Percentiles rank a stretch among this genome's conserved stretches.
Evolutionary conservation across 352 stramenopile genomes (phyloP).

Genomic region (Phytophthora pistaciae): DNA sequence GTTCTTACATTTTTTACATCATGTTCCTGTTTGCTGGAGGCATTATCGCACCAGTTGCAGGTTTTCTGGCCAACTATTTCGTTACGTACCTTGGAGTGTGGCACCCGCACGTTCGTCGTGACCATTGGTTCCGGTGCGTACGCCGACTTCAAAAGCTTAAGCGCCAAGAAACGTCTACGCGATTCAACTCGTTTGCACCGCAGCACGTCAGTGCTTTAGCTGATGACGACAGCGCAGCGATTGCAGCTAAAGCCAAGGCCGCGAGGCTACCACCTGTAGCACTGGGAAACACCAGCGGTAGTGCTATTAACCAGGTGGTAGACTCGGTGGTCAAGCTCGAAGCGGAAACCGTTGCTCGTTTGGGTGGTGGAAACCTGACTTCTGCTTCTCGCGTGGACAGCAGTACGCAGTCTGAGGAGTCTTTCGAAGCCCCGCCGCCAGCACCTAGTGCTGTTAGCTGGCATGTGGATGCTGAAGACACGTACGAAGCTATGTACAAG

Average conservation of each 20-base stretch:
- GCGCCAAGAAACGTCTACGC: constrained; percentile 71
- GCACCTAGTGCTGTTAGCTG: constrained; percentile 76
- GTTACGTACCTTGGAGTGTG: constrained; percentile 83
- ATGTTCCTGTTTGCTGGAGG: constrained; percentile 77
- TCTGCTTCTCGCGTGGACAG: constrained; percentile 51
- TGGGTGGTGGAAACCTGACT: constrained; percentile 33
- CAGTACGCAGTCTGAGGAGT: constrained; percentile 71
- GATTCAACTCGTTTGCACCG: constrained; percentile 85
- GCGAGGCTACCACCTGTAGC: constrained; percentile 24
- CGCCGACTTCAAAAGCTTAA: constrained; percentile 81
- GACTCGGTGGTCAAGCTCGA: constrained; percentile 47
- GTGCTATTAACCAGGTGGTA: constrained; percentile 39
- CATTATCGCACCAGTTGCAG: constrained; percentile 70
- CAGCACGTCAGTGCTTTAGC: constrained; percentile 58
- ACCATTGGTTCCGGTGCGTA: constrained; percentile 87
- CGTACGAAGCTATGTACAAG: constrained; percentile 87
- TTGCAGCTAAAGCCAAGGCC: constrained; percentile 39
- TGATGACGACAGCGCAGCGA: constrained; percentile 41
- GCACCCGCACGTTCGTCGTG: constrained; percentile 85
- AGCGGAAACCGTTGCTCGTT: constrained; percentile 29
- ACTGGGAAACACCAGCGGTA: constrained; percentile 18
- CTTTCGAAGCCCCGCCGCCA: constrained; percentile 49
- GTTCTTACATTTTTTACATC: constrained; percentile 71
- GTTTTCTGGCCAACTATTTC: constrained; percentile 82
- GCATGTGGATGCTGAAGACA: constrained; percentile 90